These are phyloP conservation scores for Penicillium expansum DNA, from an alignment of 2,329 filamentous ascomycete genomes.

Conservation along the genomic window DNA sequence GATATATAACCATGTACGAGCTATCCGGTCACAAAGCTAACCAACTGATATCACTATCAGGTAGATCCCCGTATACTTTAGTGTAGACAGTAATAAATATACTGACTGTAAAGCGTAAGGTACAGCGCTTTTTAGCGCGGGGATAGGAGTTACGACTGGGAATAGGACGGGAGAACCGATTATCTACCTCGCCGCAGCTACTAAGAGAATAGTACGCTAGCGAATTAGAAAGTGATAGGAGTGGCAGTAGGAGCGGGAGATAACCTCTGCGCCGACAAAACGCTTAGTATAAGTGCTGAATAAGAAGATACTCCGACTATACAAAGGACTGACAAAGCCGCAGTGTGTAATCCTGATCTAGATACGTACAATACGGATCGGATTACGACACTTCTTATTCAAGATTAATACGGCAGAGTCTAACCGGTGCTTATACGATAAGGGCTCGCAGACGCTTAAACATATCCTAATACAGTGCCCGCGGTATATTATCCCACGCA, in stretches of 20 bases:
- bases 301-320: conserved; percentile 2
- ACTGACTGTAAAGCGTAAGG: neutral
- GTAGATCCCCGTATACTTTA: neutral
- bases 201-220: neutral
- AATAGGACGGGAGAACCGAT: neutral
- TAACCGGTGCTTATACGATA: neutral
- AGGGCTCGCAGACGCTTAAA: conserved; percentile 6
- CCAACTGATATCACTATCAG: neutral
- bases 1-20: neutral
- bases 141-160: neutral
- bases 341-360: conserved; percentile 6
- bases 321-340: neutral
- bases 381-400: conserved; percentile 6
- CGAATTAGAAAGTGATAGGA: neutral
- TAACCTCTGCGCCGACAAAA: neutral
- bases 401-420: conserved; percentile 10
- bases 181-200: neutral
- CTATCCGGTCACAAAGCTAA: neutral
- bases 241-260: neutral
- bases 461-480: neutral
- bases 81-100: neutral
- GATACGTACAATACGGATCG: conserved; percentile 8
- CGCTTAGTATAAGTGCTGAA: neutral
- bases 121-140: neutral
- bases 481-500: neutral